A percentile compares a stretch with the other conserved stretches of the same genome.
phyloP scores from a whole-genome alignment of 768 basidiomycete species.

The Xerocomellus dryophilus region DNA sequence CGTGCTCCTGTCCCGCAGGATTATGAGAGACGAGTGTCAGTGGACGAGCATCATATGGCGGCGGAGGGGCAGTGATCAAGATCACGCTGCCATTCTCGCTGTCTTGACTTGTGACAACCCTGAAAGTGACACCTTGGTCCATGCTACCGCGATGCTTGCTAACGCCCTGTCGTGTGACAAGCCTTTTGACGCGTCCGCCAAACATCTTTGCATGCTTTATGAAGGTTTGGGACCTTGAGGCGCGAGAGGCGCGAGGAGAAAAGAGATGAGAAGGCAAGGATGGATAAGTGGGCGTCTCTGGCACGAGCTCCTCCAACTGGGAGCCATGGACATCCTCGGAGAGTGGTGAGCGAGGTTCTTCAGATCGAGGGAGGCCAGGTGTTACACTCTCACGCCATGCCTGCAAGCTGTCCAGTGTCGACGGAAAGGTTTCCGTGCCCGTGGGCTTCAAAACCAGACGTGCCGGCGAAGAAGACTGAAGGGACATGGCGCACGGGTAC shows the following conservation, averaged over 20 bases:
- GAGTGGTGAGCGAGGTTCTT: conserved; percentile 15
- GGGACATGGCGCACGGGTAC: conserved; percentile 12
- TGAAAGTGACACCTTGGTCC: conserved; percentile 19
- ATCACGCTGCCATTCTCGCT: conserved; percentile 32
- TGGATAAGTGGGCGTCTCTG: conserved; percentile 5
- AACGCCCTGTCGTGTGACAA: conserved; percentile 17
- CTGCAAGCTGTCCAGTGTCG: conserved; percentile 27
- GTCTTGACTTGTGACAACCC: conserved; percentile 23
- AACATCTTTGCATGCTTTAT: conserved; percentile 29
- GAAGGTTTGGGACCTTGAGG: conserved; percentile 16
- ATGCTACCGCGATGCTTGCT: conserved; percentile 17
- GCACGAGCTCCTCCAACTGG: conserved; percentile 4
- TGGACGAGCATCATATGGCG: conserved; percentile 21
- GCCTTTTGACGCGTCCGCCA: conserved; percentile 29
- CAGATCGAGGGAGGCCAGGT: conserved; percentile 16
- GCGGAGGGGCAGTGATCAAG: conserved; percentile 30
- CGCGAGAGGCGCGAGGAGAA: neutral
- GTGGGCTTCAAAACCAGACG: conserved; percentile 26
- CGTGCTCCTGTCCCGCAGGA: conserved; percentile 1
- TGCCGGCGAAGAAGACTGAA: conserved; percentile 7
- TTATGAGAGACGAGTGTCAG: conserved; percentile 3
- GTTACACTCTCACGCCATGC: conserved; percentile 28
- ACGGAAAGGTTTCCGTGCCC: conserved; percentile 33
- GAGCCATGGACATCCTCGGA: conserved; percentile 10
- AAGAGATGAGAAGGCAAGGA: conserved; percentile 2